Evolutionary conservation across 441 rosid genomes (phyloP).

Genomic region (Populus hybrid): DNA sequence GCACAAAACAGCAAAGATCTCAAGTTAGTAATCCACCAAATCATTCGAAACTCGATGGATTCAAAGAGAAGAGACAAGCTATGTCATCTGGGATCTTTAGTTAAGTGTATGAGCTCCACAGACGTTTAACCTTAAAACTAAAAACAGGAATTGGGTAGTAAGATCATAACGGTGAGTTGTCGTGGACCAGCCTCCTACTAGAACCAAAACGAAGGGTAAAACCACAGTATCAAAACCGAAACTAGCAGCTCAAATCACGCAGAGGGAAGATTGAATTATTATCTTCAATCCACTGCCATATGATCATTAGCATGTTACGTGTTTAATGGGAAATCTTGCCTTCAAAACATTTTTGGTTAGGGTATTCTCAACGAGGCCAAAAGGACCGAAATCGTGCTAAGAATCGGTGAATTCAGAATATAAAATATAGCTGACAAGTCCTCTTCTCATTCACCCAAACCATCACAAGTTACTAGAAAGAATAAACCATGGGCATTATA

Average conservation of each 20-base stretch:
- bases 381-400: too few relatives aligned
- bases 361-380: too few relatives aligned
- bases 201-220: background rate
- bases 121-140: background rate
- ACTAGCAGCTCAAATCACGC: background rate
- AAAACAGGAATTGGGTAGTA: background rate
- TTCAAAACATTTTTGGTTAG: background rate
- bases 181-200: too few relatives aligned
- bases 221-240: background rate
- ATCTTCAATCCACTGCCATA: background rate
- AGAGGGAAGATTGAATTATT: background rate
- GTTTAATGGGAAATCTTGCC: background rate
- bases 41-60: background rate
- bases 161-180: background rate
- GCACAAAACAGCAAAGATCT: background rate
- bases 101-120: background rate
- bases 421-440: too few relatives aligned
- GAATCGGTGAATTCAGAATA: too few relatives aligned
- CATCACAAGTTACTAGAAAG: too few relatives aligned
- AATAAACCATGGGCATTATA: too few relatives aligned
- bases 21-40: background rate
- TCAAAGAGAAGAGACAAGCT: background rate
- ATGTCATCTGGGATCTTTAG: background rate
- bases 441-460: too few relatives aligned
- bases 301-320: background rate